Conservation (phyloP, 2,329 filamentous ascomycete species). For the Botrytis elliptica region DNA sequence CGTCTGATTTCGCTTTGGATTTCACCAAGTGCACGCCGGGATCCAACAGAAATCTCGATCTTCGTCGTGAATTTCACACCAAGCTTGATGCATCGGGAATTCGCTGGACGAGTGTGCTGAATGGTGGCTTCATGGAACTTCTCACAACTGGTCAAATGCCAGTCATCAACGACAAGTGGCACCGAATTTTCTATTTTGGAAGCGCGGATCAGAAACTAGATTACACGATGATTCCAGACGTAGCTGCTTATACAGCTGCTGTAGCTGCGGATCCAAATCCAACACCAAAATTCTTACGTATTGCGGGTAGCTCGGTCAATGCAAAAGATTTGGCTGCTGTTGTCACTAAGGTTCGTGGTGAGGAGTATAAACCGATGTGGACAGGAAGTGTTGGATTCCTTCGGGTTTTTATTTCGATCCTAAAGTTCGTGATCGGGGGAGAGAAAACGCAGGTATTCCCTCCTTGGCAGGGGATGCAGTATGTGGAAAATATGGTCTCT, state of each 20-base stretch:
- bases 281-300: constrained; percentile 23
- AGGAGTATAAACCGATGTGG: constrained; percentile 22
- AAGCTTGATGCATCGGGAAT: constrained; percentile 24
- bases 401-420: constrained; percentile 8
- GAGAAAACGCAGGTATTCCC: constrained; percentile 2
- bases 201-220: constrained; percentile 22
- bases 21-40: constrained; percentile 21
- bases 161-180: constrained; percentile 23
- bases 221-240: constrained; percentile 18
- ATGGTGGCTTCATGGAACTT: constrained; percentile 24
- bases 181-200: constrained; percentile 22
- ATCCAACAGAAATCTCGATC: constrained; percentile 23
- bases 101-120: constrained; percentile 22
- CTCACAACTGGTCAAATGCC: constrained; percentile 13
- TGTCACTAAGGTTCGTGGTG: constrained; percentile 18
- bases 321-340: constrained; percentile 20
- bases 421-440: constrained; percentile 22
- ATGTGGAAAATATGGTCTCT: constrained; percentile 23
- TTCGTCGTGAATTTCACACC: constrained; percentile 22
- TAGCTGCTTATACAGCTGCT: constrained; percentile 22
- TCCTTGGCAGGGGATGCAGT: constrained; percentile 24
- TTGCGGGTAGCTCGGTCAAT: constrained; percentile 21
- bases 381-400: constrained; percentile 22
- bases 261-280: constrained; percentile 22
- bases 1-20: constrained; percentile 49